A percentile compares a stretch with the other conserved stretches of the same genome.
Evolutionary conservation across 176 grass and related monocot species (phyloP).

Genomic region (Microstegium vimineum): DNA sequence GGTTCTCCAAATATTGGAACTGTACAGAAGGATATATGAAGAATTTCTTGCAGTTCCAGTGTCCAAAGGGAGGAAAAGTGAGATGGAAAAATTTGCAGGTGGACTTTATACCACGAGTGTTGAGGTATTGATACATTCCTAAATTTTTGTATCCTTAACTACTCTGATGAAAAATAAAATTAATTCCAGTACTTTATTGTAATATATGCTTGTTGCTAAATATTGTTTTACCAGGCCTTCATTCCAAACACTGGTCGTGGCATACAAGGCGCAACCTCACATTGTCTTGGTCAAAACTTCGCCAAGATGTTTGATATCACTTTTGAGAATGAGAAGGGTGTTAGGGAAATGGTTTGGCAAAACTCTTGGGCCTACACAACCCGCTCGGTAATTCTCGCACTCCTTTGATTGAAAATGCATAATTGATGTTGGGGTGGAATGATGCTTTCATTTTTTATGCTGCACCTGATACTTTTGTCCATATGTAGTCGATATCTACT

Average conservation of each 20-base stretch:
- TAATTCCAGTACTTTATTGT: neutral
- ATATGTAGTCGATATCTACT: neutral
- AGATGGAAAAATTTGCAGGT: conserved; percentile 97
- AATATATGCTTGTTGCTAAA: conserved; percentile 3
- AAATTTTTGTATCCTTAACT: neutral
- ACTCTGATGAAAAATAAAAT: neutral
- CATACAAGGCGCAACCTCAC: conserved; percentile 93
- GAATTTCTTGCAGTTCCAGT: conserved; percentile 95
- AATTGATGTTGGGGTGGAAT: neutral
- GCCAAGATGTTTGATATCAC: conserved; percentile 97
- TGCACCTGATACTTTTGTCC: neutral
- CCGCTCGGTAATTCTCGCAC: conserved; percentile 69
- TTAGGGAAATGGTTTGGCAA: conserved; percentile 93
- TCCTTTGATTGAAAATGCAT: neutral
- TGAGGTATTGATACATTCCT: conserved; percentile 59
- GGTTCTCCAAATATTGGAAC: conserved; percentile 95
- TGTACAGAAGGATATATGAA: conserved; percentile 92
- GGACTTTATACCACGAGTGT: conserved; percentile 93
- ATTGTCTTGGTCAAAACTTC: conserved; percentile 98
- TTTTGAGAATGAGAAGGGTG: conserved; percentile 91
- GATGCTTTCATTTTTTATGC: neutral
- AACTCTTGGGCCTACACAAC: conserved; percentile 99
- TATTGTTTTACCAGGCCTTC: conserved; percentile 51
- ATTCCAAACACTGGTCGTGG: conserved; percentile 85
- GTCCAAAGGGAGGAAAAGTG: conserved; percentile 85